Evolutionary conservation across 129 eudicot genomes (phyloP).

Genomic region (Silybum marianum): DNA sequence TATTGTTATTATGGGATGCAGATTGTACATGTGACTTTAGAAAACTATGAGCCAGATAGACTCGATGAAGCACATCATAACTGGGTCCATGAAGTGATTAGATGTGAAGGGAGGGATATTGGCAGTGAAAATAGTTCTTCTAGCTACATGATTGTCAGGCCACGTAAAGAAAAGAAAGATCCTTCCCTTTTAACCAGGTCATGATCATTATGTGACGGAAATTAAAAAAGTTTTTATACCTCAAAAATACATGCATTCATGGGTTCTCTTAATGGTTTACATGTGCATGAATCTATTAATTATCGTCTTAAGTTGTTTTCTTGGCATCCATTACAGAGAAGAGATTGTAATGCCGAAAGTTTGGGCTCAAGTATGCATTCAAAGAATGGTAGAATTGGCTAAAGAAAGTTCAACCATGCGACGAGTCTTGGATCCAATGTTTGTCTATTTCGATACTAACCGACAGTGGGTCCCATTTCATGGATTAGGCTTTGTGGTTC

Average conservation of each 20-base stretch:
- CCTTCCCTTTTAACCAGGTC: constrained; percentile 78
- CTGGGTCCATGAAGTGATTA: constrained; percentile 94
- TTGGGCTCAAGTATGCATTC: constrained; percentile 94
- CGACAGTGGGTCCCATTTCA: constrained; percentile 66
- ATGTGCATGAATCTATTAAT: not conserved
- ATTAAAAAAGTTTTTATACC: not conserved
- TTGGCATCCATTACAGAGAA: constrained; percentile 51
- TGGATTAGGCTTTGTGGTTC: constrained; percentile 72
- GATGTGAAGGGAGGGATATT: constrained; percentile 70
- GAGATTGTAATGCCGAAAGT: constrained; percentile 82
- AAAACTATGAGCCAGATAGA: constrained; percentile 56
- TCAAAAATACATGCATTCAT: not conserved
- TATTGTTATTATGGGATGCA: constrained; percentile 21
- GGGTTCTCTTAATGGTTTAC: not conserved
- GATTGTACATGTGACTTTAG: constrained; percentile 75
- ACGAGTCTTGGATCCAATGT: constrained; percentile 79
- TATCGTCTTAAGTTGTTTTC: not conserved
- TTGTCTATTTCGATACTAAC: constrained; percentile 70
- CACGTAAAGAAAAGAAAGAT: constrained; percentile 70
- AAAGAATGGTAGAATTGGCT: constrained; percentile 85
- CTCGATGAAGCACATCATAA: constrained; percentile 66
- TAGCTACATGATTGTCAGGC: constrained; percentile 45
- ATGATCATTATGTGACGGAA: not conserved
- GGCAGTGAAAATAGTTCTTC: constrained; percentile 52
- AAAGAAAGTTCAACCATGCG: constrained; percentile 93